Percentiles rank a stretch among this genome's conserved stretches.
These are phyloP conservation scores for Lactarius psammicola DNA, from an alignment of 768 basidiomycete species.

Conservation along the genomic window DNA sequence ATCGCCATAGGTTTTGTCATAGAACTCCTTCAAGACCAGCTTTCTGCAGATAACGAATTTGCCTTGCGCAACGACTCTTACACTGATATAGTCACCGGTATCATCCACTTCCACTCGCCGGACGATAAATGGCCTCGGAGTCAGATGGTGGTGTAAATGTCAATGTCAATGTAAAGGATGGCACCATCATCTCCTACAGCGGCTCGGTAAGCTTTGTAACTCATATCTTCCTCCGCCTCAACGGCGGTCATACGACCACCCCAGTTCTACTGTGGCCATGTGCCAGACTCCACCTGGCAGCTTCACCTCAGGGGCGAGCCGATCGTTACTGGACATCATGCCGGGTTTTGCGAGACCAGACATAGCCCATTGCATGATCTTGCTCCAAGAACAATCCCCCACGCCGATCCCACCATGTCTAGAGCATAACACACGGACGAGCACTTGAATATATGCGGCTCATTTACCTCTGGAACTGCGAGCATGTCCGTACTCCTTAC, in stretches of 20 bases:
- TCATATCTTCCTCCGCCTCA: neutral
- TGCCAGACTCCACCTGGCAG: constrained; percentile 42
- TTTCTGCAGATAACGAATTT: constrained; percentile 43
- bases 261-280: constrained; percentile 73
- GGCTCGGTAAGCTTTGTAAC: constrained; percentile 18
- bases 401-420: constrained; percentile 38
- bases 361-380: constrained; percentile 35
- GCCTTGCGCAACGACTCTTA: constrained; percentile 77
- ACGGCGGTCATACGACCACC: constrained; percentile 8
- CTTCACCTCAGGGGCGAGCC: constrained; percentile 32
- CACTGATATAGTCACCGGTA: constrained; percentile 79
- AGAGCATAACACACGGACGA: constrained; percentile 33
- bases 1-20: constrained; percentile 64
- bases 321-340: constrained; percentile 42
- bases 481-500: constrained; percentile 43
- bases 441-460: constrained; percentile 42
- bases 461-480: constrained; percentile 58
- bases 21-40: constrained; percentile 45
- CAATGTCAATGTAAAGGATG: constrained; percentile 75
- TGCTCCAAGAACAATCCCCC: constrained; percentile 32
- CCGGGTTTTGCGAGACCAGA: constrained; percentile 41
- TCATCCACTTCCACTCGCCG: constrained; percentile 88
- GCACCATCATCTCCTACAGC: constrained; percentile 11
- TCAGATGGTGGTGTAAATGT: constrained; percentile 91
- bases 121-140: constrained; percentile 79